Evolutionary conservation across 257 asterid species (phyloP), one percentile per base, ranked within the genome.

Genomic region (Solanum corneliomulleri): DNA sequence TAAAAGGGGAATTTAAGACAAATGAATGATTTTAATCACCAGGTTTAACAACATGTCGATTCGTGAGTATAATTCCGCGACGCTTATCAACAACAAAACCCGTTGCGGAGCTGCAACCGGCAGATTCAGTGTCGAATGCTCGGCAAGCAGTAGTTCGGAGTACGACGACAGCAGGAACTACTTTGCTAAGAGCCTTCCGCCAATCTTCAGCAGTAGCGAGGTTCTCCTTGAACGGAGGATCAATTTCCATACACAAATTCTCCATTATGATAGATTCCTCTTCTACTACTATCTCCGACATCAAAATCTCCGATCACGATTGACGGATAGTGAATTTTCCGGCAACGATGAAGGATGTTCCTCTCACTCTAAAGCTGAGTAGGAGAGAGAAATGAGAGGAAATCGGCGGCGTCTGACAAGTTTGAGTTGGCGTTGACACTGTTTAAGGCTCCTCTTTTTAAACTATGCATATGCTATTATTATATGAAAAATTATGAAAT

Each of bases 131-230:
- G 84, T 97, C 99, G 78, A 97, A 97, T 39, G 99, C 97, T 27
- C 99, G 98, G 88, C 96, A 94, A 84, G 99, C 99, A 14, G 95
- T 97, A 62, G 98, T 97, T 64, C 99, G 98, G 85, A 97, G 98
- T 78, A 97, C 99, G 74, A 97, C 99, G 69, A 97, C 99, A 49
- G 99, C 99, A 31, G 99, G 98, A 31, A 97, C 99, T 74, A 97
- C 99, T 90, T 87, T 93, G 85, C 87, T 92, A 87, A 97, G 97
- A 21, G 99, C 96, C 89, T 89, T 94, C 88, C 99, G 93, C 99
- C 99, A 97, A 89, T 97, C 99, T 87, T 96, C 99, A 1, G 98
- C 93, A 64, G 98, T 94, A 74, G 99, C 99, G 18, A 86, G 92
- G 66, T 88, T 93, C 87, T 95, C 96, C 90, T 91, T 94, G 87